Conservation (phyloP, 164 flowering plant genomes). For the Vitis rotundifolia region DNA sequence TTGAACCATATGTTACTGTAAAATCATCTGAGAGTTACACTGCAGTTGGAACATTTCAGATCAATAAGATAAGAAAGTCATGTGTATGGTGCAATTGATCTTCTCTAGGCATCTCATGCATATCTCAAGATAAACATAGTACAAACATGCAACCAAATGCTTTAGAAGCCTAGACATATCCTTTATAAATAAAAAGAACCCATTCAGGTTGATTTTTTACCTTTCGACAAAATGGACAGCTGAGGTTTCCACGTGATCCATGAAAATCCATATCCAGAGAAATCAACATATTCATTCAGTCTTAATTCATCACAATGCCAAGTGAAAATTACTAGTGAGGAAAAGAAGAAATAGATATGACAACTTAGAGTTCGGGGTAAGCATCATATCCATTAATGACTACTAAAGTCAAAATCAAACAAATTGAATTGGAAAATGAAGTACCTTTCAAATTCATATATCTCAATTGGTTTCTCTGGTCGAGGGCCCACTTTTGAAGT, state of each 20-base stretch:
- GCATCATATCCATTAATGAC: not conserved
- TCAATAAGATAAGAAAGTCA: not conserved
- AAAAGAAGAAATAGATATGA: not conserved
- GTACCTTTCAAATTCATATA: conserved; percentile 73
- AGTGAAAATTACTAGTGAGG: not conserved
- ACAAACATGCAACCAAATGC: not conserved
- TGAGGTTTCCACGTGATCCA: conserved; percentile 45
- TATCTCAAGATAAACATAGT: not conserved
- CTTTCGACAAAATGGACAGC: conserved; percentile 99
- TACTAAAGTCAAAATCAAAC: not conserved
- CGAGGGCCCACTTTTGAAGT: conserved; percentile 89
- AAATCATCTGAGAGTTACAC: not conserved
- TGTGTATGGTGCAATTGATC: not conserved
- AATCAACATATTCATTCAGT: conserved; percentile 31
- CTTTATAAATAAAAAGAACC: not conserved
- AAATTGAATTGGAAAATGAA: not conserved
- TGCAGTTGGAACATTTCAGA: not conserved
- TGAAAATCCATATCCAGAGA: conserved; percentile 22
- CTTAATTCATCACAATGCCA: conserved; percentile 9
- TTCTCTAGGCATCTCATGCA: not conserved
- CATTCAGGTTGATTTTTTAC: conserved; percentile 32
- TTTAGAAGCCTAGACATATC: not conserved
- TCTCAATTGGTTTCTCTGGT: conserved; percentile 93
- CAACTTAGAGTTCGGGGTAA: not conserved
- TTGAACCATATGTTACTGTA: not conserved